phyloP scores from a whole-genome alignment of 768 basidiomycete genomes.

The Leccinum disarticulatum region DNA sequence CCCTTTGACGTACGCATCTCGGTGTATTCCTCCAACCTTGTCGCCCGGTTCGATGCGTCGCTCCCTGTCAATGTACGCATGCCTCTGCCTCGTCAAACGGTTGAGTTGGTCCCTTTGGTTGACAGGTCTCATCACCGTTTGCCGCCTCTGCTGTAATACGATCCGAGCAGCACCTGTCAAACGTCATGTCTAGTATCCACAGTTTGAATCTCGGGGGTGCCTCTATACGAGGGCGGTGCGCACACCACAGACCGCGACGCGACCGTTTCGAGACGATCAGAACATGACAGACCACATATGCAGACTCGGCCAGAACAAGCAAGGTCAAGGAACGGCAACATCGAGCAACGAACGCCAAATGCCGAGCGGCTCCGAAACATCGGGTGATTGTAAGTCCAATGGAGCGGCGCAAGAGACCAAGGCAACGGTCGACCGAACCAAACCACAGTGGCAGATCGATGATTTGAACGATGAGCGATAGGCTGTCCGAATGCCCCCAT shows the following conservation, averaged over 20 bases:
- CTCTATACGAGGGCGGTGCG: not conserved
- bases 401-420: not conserved
- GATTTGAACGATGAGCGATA: not conserved
- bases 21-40: too few species aligned
- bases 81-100: too few species aligned
- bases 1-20: too few species aligned
- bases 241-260: not conserved
- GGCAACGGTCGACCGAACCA: conserved; percentile 1
- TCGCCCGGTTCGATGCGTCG: too few species aligned
- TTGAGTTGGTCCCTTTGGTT: too few species aligned
- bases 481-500: conserved; percentile 1
- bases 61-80: too few species aligned
- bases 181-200: not conserved
- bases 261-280: conserved; percentile 1
- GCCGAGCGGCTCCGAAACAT: conserved; percentile 2
- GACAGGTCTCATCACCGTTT: too few species aligned
- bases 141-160: too few species aligned
- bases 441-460: not conserved
- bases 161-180: not conserved
- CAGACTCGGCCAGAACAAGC: not conserved
- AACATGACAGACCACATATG: not conserved
- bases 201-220: not conserved
- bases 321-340: conserved; percentile 7
- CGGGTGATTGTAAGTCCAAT: not conserved
- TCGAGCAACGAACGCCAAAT: not conserved